A percentile compares a stretch with the other conserved stretches of the same genome.
Evolutionary conservation across 2,329 filamentous ascomycete species (phyloP).

Genomic region (Cadophora sp.): DNA sequence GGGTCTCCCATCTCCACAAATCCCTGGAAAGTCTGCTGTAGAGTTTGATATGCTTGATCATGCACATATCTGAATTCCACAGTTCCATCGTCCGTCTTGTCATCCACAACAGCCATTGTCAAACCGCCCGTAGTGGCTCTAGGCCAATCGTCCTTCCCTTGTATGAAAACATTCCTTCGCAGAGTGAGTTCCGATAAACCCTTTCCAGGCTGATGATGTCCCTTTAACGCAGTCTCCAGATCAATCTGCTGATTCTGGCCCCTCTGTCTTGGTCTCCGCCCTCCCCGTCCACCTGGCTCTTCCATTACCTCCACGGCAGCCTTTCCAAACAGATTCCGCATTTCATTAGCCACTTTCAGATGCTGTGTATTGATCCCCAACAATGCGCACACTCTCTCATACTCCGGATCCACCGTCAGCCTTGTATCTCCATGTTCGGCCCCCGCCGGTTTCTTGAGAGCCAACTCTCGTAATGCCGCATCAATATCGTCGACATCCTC

Average conservation of each 20-base stretch:
- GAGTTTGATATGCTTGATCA: constrained; percentile 72
- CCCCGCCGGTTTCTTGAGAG: constrained; percentile 46
- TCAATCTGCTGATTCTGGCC: constrained; percentile 52
- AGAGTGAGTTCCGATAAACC: constrained; percentile 64
- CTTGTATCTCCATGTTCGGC: constrained; percentile 28
- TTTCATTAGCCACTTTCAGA: constrained; percentile 88
- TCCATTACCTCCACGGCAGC: constrained; percentile 62
- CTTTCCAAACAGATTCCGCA: constrained; percentile 77
- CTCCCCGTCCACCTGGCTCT: constrained; percentile 53
- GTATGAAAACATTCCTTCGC: constrained; percentile 71
- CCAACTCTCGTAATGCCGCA: constrained; percentile 64
- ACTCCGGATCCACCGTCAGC: constrained; percentile 44
- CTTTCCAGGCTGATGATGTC: constrained; percentile 56
- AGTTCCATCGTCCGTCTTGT: constrained; percentile 57
- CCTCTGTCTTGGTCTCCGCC: constrained; percentile 49
- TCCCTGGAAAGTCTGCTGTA: constrained; percentile 78
- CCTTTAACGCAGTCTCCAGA: constrained; percentile 44
- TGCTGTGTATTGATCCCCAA: constrained; percentile 72
- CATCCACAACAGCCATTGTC: constrained; percentile 72
- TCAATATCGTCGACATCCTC: constrained; percentile 68
- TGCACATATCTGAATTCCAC: constrained; percentile 82
- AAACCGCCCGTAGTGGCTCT: constrained; percentile 76
- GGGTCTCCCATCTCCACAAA: constrained; percentile 87
- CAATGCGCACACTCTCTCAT: constrained; percentile 57
- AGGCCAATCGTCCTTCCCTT: constrained; percentile 77